phyloP scores from a whole-genome alignment of 371 early-diverging fungal genomes.

The Mortierella sp. region DNA sequence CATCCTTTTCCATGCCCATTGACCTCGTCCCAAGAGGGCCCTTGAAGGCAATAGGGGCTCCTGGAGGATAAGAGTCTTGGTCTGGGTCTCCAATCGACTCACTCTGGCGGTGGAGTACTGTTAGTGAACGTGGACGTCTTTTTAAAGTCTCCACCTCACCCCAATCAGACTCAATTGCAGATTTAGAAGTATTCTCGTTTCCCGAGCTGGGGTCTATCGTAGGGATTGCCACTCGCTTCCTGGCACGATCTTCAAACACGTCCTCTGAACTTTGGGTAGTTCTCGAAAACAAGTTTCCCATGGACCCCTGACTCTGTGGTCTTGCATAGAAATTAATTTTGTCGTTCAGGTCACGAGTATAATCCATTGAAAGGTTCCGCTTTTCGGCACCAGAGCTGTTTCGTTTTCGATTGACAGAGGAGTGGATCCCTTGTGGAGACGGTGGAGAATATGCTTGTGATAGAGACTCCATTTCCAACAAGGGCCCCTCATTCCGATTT shows the following conservation, averaged over 20 bases:
- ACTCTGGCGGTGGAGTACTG: not conserved
- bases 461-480: too few species aligned
- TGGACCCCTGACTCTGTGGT: not conserved
- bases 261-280: not conserved
- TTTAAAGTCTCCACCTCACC: not conserved
- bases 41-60: not conserved
- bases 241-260: conserved; percentile 9
- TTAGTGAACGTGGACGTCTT: not conserved
- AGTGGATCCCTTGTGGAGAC: too few species aligned
- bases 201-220: not conserved
- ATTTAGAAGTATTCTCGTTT: not conserved
- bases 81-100: not conserved
- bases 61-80: too few species aligned
- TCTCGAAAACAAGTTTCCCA: not conserved
- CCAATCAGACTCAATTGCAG: not conserved
- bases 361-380: conserved; percentile 1
- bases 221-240: conserved; percentile 23
- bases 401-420: conserved; percentile 15
- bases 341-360: not conserved
- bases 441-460: too few species aligned
- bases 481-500: too few species aligned
- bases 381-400: conserved; percentile 30
- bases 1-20: too few species aligned
- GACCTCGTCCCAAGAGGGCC: not conserved
- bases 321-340: not conserved